Percentiles rank a stretch among this genome's conserved stretches.
These are phyloP conservation scores for Castanopsis chinensis DNA, from an alignment of 306 rosid species.

Conservation along the genomic window DNA sequence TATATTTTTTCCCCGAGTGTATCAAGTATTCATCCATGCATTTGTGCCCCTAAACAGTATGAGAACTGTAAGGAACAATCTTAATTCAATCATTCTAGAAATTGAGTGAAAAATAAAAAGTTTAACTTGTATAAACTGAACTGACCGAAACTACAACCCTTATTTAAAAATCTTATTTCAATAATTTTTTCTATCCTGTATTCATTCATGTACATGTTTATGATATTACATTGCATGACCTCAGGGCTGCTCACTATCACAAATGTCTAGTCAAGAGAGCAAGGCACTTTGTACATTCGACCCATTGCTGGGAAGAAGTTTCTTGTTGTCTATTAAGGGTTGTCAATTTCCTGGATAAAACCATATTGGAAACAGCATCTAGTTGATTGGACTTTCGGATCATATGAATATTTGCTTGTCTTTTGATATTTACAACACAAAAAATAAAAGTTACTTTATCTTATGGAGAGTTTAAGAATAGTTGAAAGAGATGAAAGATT, in stretches of 20 bases:
- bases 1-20: not conserved
- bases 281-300: not conserved
- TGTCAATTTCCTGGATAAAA: not conserved
- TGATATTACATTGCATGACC: not conserved
- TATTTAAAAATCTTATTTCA: no score
- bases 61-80: not conserved
- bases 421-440: not conserved
- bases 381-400: not conserved
- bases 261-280: not conserved
- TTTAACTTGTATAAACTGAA: not conserved
- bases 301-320: not conserved
- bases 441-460: no score
- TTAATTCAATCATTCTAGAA: no score
- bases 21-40: no score
- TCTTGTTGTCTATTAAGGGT: not conserved
- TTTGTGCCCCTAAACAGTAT: not conserved
- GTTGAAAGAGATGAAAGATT: no score
- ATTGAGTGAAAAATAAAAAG: not conserved
- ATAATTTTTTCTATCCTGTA: no score
- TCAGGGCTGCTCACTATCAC: not conserved
- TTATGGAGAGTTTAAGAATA: no score
- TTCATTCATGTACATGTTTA: not conserved
- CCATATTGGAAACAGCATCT: constrained; percentile 4
- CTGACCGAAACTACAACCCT: no score
- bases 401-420: not conserved